These are phyloP conservation scores for Spathaspora passalidarum DNA, from an alignment of 805 yeast genomes.

Conservation along the genomic window DNA sequence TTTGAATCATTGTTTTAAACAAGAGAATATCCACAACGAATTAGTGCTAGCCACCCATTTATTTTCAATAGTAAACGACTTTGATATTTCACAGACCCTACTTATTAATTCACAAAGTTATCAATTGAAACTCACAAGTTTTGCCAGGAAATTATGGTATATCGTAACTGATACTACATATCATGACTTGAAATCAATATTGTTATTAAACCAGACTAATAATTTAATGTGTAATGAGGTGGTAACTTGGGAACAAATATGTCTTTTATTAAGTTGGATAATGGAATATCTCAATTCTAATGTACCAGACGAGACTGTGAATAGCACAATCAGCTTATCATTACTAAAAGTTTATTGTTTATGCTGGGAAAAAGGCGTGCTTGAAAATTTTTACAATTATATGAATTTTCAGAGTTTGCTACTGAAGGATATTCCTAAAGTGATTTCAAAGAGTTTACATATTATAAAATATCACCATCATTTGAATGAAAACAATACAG, in stretches of 20 bases:
- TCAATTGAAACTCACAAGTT: constrained; percentile 28
- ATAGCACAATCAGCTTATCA: constrained; percentile 3
- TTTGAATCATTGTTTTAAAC: constrained; percentile 6
- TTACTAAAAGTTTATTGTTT: constrained; percentile 23
- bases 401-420: constrained; percentile 14
- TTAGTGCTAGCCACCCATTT: constrained; percentile 23
- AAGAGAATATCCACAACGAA: constrained; percentile 2
- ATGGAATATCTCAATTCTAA: constrained; percentile 16
- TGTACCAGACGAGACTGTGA: background rate
- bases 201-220: constrained; percentile 28
- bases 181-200: constrained; percentile 26
- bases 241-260: constrained; percentile 23
- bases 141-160: constrained; percentile 31
- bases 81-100: constrained; percentile 29
- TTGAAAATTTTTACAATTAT: constrained; percentile 17
- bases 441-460: constrained; percentile 19
- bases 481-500: constrained; percentile 1
- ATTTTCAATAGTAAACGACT: constrained; percentile 35
- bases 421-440: constrained; percentile 7
- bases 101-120: constrained; percentile 18
- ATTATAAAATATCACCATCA: constrained; percentile 19
- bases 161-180: constrained; percentile 11
- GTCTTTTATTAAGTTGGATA: constrained; percentile 23
- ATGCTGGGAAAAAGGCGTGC: constrained; percentile 18
- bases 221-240: constrained; percentile 24